phyloP scores from a whole-genome alignment of 192 early-diverging fungal genomes.

The Coemansia sp. region DNA sequence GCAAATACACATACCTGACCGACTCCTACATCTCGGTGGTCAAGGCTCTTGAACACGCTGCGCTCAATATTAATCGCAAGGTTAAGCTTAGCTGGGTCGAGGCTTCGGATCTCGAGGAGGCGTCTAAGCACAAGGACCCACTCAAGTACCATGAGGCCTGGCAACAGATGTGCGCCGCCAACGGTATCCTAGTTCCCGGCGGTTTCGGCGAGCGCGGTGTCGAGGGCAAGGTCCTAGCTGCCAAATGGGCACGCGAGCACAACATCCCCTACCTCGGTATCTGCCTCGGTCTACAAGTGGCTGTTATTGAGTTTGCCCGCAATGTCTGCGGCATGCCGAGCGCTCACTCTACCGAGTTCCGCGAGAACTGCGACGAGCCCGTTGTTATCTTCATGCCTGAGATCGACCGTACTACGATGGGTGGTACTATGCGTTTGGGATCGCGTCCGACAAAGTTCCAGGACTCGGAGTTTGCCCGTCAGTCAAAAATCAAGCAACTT shows the following conservation, averaged over 20 bases:
- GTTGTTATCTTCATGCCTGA: constrained; percentile 99
- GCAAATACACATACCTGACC: constrained; percentile 95
- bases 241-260: constrained; percentile 97
- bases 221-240: constrained; percentile 93
- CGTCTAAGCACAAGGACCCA: constrained; percentile 72
- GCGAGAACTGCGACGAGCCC: constrained; percentile 64
- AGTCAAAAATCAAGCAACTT: constrained; percentile 67
- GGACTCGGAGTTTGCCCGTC: constrained; percentile 57
- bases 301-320: constrained; percentile 96
- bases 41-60: constrained; percentile 94
- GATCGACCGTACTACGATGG: constrained; percentile 86
- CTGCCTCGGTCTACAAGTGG: constrained; percentile 96
- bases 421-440: constrained; percentile 97
- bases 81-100: constrained; percentile 90
- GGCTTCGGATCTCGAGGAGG: constrained; percentile 84
- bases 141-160: constrained; percentile 96
- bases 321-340: constrained; percentile 78
- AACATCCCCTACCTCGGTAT: constrained; percentile 97
- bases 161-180: constrained; percentile 81
- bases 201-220: constrained; percentile 96
- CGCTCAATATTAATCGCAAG: constrained; percentile 82
- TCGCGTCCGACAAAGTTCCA: constrained; percentile 78
- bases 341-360: constrained; percentile 88
- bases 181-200: constrained; percentile 96
- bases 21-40: constrained; percentile 97